Evolutionary conservation across 345 rosid species (phyloP), one percentile per base, ranked within the genome.

Genomic region (Theobroma cacao): DNA sequence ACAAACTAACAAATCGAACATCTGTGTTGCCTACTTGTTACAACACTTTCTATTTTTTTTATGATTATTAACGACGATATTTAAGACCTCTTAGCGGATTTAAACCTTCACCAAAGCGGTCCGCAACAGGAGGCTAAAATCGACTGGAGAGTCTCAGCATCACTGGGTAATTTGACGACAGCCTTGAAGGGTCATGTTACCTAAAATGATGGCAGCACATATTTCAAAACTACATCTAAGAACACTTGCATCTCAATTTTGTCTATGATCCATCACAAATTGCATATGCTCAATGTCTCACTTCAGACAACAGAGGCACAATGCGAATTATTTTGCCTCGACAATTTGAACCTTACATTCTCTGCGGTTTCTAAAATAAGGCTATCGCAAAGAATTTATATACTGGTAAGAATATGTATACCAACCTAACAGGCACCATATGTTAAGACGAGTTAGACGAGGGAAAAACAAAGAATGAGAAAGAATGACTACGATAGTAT

Each of bases 331-430:
- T 34, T n/a, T n/a, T 64, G 31, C 24, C 56, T 20, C 5, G 62
- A 78, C 76, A 73, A 33, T 56, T 30, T 20, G 73, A 75, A 33
- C 69, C 74, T 55, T 62, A 61, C 73, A 72, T 77, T 81, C 86
- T 79, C 89, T 76, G 80, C 83, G 79, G 79, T 76, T 74, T 69
- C 82, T 81, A 84, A 87, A 87, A 83, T n/a, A n/a, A n/a, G n/a
- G 61, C 45, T 77, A 76, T 48, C 75, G 78, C 87, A 82, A 80
- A 81, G 87, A 79, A 83, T 48, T 58, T 65, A 79, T 59, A 18
- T 7, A 13, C 22, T 75, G 43, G 20, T 31, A 10, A 58, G 77
- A 28, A 77, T 61, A 82, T 78, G 47, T 74, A 79, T 75, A 76
- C 53, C 34, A 22, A 74, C 74, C 34, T 38, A 74, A 41, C 22